Conservation (phyloP, 768 basidiomycete genomes). For the Suillus variegatus region DNA sequence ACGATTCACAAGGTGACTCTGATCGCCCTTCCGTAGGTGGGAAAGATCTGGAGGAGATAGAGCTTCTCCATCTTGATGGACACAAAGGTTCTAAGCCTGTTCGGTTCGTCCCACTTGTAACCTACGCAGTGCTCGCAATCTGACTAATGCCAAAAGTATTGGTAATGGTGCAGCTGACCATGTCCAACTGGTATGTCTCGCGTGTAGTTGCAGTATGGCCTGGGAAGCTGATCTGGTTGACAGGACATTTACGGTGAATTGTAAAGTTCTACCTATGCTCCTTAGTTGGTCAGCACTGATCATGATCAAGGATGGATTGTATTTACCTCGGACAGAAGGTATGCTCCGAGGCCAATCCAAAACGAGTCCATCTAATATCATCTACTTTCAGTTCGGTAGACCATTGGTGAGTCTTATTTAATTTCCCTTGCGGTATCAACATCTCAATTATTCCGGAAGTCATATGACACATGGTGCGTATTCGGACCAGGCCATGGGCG, state of each 20-base stretch:
- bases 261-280: constrained; percentile 35
- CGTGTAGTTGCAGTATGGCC: not conserved
- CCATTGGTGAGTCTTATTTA: constrained; percentile 55
- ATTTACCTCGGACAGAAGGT: constrained; percentile 96
- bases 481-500: not conserved
- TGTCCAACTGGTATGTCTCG: constrained; percentile 67
- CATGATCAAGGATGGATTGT: constrained; percentile 76
- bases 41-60: constrained; percentile 82
- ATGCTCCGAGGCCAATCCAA: constrained; percentile 10
- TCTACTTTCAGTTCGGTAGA: constrained; percentile 59
- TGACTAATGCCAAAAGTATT: constrained; percentile 46
- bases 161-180: constrained; percentile 97
- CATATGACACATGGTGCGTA: constrained; percentile 60
- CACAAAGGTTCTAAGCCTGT: constrained; percentile 86
- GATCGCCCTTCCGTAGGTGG: constrained; percentile 43
- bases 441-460: constrained; percentile 28
- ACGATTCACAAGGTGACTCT: constrained; percentile 5
- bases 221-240: constrained; percentile 6
- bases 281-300: not conserved
- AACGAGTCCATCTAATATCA: not conserved
- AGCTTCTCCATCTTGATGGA: constrained; percentile 85
- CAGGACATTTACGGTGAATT: constrained; percentile 97
- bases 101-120: constrained; percentile 37
- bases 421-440: constrained; percentile 8
- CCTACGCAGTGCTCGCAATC: not conserved